These are phyloP conservation scores for Stenocarpella maydis DNA, from an alignment of 2,329 filamentous ascomycete species.

Conservation along the genomic window DNA sequence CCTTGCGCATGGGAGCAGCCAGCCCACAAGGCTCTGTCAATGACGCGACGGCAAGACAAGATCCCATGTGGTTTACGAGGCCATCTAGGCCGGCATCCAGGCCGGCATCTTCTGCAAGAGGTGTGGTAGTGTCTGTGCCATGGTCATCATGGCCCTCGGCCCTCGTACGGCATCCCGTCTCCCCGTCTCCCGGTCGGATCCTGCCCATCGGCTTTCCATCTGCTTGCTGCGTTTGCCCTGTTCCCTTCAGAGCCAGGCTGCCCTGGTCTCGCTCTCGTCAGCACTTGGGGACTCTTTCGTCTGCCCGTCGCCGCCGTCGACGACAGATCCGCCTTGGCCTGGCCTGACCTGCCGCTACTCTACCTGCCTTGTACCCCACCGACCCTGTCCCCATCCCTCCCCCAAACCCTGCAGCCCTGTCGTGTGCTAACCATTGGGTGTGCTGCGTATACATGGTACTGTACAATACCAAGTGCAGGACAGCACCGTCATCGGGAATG, in stretches of 20 bases:
- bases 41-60: neutral
- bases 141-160: constrained; percentile 1
- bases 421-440: constrained; percentile 3
- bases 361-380: neutral
- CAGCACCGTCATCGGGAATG: too few species aligned
- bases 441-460: constrained; percentile 18
- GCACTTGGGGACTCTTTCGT: neutral
- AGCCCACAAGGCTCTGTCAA: neutral
- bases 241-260: neutral
- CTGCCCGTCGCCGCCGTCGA: neutral
- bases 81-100: too few species aligned
- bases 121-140: constrained; percentile 14
- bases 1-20: too few species aligned
- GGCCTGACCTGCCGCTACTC: neutral
- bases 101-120: neutral
- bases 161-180: constrained; percentile 10
- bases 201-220: too few species aligned
- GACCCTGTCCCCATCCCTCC: neutral
- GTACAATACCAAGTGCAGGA: too few species aligned
- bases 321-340: neutral
- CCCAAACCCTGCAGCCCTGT: constrained; percentile 12
- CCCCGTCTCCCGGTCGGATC: neutral
- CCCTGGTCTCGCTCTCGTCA: neutral
- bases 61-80: neutral
- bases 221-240: constrained; percentile 1